Evolutionary conservation across 2,329 filamentous ascomycete species (phyloP).

Genomic region (Alternaria panax): DNA sequence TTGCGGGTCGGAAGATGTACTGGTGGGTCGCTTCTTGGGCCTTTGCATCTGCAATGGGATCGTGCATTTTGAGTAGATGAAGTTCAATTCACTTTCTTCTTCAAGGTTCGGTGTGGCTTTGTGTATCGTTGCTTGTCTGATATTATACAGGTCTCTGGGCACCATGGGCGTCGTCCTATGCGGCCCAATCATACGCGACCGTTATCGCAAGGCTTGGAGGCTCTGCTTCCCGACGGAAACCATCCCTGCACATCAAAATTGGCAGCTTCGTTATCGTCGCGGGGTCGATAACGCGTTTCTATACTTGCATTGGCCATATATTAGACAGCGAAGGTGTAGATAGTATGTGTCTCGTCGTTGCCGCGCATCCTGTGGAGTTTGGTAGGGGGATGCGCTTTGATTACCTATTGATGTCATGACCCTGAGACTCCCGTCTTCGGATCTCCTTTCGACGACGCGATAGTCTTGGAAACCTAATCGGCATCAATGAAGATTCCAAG

Average conservation of each 20-base stretch:
- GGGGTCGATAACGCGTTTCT: background rate
- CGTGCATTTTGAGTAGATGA: conserved; percentile 11
- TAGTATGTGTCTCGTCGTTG: background rate
- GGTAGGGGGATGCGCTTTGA: background rate
- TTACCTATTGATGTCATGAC: background rate
- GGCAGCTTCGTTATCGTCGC: background rate
- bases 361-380: background rate
- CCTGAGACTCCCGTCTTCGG: background rate
- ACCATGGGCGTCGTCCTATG: background rate
- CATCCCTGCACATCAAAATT: background rate
- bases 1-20: conserved; percentile 40
- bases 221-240: conserved; percentile 6
- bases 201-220: conserved; percentile 1
- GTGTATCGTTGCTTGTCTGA: background rate
- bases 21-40: conserved; percentile 45
- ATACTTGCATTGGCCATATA: background rate
- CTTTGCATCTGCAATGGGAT: conserved; percentile 42
- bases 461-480: background rate
- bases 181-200: background rate
- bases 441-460: background rate
- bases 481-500: background rate
- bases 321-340: background rate
- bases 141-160: background rate
- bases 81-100: no score
- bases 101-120: background rate